A percentile compares a stretch with the other conserved stretches of the same genome.
phyloP scores from a whole-genome alignment of 257 asterid genomes.

The Nicotiana attenuata region DNA sequence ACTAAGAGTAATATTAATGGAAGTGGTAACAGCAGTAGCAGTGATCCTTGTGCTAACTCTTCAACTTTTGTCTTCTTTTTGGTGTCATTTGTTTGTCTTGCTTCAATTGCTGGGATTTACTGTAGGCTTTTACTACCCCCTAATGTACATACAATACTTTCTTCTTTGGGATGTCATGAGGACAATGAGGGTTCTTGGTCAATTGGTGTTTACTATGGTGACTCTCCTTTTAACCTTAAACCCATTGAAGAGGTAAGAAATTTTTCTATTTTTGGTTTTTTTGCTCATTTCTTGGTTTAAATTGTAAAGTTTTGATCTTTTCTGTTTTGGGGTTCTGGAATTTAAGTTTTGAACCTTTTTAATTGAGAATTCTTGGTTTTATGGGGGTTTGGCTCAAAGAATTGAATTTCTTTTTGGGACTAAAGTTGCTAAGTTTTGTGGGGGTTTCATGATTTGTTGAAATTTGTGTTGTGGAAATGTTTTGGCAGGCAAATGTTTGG shows the following conservation, averaged over 20 bases:
- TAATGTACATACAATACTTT: slow-evolving; percentile 51
- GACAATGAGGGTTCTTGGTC: slow-evolving; percentile 98
- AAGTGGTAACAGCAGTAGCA: background rate
- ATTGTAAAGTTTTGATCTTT: background rate
- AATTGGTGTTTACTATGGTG: slow-evolving; percentile 79
- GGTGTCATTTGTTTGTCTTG: slow-evolving; percentile 55
- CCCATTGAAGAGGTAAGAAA: slow-evolving; percentile 83
- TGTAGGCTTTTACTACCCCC: slow-evolving; percentile 51
- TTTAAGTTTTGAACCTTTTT: background rate
- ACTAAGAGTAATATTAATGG: slow-evolving; percentile 11
- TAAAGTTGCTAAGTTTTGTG: background rate
- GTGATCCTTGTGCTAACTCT: slow-evolving; percentile 20
- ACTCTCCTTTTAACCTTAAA: slow-evolving; percentile 82
- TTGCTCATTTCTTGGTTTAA: background rate
- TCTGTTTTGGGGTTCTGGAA: slow-evolving; percentile 1
- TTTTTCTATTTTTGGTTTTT: background rate
- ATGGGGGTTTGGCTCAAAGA: background rate
- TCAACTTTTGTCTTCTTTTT: slow-evolving; percentile 55
- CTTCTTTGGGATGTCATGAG: slow-evolving; percentile 52
- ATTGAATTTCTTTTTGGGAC: background rate
- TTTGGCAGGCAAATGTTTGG: slow-evolving; percentile 61
- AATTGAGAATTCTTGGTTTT: background rate
- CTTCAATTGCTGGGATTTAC: slow-evolving; percentile 61
- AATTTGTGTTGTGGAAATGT: slow-evolving; percentile 17
- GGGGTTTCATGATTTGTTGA: background rate